A percentile compares a stretch with the other conserved stretches of the same genome.
phyloP scores from a whole-genome alignment of 2,329 filamentous ascomycete genomes.

The Nannizzia gypsea region DNA sequence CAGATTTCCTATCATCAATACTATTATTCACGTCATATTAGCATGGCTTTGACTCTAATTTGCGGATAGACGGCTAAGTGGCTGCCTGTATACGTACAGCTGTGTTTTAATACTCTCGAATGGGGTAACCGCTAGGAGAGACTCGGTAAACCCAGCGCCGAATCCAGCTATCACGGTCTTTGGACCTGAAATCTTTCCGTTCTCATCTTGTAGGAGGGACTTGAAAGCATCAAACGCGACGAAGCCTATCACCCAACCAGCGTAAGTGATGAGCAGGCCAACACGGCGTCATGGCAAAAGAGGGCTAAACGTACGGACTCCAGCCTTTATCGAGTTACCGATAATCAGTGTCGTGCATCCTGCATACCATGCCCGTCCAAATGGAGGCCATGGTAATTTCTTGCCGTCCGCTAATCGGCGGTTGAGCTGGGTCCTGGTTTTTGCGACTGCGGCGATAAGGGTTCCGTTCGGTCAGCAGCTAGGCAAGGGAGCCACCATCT shows the following conservation, averaged over 20 bases:
- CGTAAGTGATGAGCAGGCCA: neutral
- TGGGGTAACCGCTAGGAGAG: conserved; percentile 81
- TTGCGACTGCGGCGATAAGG: conserved; percentile 57
- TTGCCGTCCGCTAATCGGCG: conserved; percentile 64
- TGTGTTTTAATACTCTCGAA: conserved; percentile 99
- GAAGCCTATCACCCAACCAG: conserved; percentile 48
- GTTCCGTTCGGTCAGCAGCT: neutral
- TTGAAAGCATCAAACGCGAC: conserved; percentile 96
- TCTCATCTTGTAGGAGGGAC: conserved; percentile 61
- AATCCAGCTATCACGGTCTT: conserved; percentile 88
- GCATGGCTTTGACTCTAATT: neutral
- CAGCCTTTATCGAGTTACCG: conserved; percentile 92
- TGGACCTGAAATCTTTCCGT: conserved; percentile 82
- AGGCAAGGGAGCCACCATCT: neutral
- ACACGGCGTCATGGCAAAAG: neutral
- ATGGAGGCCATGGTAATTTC: conserved; percentile 90
- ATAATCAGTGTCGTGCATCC: conserved; percentile 95
- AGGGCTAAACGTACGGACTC: conserved; percentile 56
- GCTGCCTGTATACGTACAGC: conserved; percentile 41
- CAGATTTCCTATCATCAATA: conserved; percentile 85
- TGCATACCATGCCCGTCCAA: conserved; percentile 91
- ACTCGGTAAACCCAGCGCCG: conserved; percentile 88
- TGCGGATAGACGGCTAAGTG: neutral
- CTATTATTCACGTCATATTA: conserved; percentile 31
- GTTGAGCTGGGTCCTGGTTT: conserved; percentile 90